Conservation (phyloP, 1,284 basidiomycete species). For the Gymnopus androsaceus region DNA sequence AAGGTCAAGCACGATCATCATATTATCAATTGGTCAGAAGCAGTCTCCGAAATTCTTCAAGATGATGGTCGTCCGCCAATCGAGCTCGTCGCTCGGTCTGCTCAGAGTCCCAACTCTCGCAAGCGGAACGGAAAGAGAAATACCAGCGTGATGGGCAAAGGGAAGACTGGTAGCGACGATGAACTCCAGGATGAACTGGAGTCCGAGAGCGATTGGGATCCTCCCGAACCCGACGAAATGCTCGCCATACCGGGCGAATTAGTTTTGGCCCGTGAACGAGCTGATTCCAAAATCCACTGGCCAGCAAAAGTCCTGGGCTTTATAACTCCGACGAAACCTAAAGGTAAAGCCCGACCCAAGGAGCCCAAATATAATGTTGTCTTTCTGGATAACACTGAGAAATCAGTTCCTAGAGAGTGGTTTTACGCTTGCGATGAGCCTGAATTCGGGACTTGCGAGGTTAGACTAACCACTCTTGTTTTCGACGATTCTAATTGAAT, state of each 20-base stretch:
- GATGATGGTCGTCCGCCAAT: slow-evolving; percentile 46
- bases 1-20: slow-evolving; percentile 37
- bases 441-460: slow-evolving; percentile 60
- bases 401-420: slow-evolving; percentile 44
- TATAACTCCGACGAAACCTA: slow-evolving; percentile 41
- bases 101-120: slow-evolving; percentile 10
- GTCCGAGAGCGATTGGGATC: slow-evolving; percentile 18
- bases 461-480: slow-evolving; percentile 28
- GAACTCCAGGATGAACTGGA: slow-evolving; percentile 6
- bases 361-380: slow-evolving; percentile 47
- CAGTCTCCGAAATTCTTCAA: slow-evolving; percentile 39
- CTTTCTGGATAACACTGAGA: slow-evolving; percentile 54
- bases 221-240: slow-evolving; percentile 46
- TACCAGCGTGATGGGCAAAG: slow-evolving; percentile 31
- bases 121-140: slow-evolving; percentile 23
- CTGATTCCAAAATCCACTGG: slow-evolving; percentile 54
- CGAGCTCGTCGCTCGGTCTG: slow-evolving; percentile 33
- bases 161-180: slow-evolving; percentile 18
- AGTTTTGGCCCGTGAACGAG: slow-evolving; percentile 47
- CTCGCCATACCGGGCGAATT: slow-evolving; percentile 67
- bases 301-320: slow-evolving; percentile 63
- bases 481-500: slow-evolving; percentile 11
- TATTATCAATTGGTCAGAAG: slow-evolving; percentile 41
- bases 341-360: slow-evolving; percentile 31
- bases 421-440: slow-evolving; percentile 60